Conservation (phyloP, 2,329 filamentous ascomycete species). For the Botrytis squamosa region DNA sequence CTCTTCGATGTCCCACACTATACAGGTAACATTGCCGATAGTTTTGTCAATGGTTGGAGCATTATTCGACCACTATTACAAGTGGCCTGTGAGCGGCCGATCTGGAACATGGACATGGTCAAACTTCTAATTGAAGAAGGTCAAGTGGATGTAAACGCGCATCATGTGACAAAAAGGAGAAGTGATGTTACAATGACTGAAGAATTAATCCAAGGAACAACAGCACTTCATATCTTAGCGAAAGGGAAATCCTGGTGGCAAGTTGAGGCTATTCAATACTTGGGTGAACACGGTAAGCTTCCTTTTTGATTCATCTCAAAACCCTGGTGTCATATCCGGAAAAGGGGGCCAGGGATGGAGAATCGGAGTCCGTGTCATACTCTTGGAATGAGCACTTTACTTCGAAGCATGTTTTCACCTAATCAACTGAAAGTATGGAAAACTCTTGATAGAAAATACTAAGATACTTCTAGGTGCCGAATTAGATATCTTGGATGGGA, state of each 20-base stretch:
- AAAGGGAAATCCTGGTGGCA: slow-evolving; percentile 25
- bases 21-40: not conserved
- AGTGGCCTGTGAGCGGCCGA: slow-evolving; percentile 9
- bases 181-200: not conserved
- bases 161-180: slow-evolving; percentile 3
- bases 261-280: slow-evolving; percentile 25
- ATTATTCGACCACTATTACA: not conserved
- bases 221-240: slow-evolving; percentile 25
- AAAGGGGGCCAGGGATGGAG: no score
- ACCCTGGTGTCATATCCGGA: no score
- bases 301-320: not conserved
- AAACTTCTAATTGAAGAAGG: slow-evolving; percentile 41
- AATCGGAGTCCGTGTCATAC: not conserved
- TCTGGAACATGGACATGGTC: slow-evolving; percentile 42
- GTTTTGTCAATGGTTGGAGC: not conserved
- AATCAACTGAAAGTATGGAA: no score
- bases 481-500: slow-evolving; percentile 27
- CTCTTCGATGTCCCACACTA: slow-evolving; percentile 14
- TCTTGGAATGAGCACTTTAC: not conserved
- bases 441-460: not conserved
- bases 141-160: slow-evolving; percentile 38
- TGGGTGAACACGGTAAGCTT: slow-evolving; percentile 30
- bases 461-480: slow-evolving; percentile 24
- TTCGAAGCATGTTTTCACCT: no score
- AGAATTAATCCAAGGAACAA: not conserved